Evolutionary conservation across 345 rosid genomes (phyloP).

Genomic region (Clausena lansium): DNA sequence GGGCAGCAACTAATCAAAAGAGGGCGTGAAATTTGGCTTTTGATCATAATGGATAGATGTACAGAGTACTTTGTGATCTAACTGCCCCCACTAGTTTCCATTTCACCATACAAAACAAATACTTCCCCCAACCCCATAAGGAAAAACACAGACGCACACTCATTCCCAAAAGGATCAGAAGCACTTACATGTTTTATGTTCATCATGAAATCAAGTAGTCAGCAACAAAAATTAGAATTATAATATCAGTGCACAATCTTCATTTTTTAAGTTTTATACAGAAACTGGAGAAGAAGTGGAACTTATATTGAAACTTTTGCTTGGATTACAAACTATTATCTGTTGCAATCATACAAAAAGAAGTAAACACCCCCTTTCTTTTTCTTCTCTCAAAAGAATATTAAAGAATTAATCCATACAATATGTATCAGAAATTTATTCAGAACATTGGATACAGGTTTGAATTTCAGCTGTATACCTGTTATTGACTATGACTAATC

Average conservation of each 20-base stretch:
- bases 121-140: too few relatives aligned
- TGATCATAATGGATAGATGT: background rate
- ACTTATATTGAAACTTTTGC: background rate
- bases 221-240: background rate
- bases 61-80: background rate
- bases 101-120: background rate
- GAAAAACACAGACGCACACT: background rate
- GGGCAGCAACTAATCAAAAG: background rate
- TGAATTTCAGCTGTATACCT: conserved; percentile 21
- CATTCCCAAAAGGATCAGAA: background rate
- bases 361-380: background rate
- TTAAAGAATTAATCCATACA: conserved; percentile 24
- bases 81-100: background rate
- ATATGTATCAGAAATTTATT: background rate
- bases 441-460: conserved; percentile 4
- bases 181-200: background rate
- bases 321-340: background rate
- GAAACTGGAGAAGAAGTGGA: background rate
- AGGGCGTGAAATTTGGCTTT: background rate
- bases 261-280: background rate
- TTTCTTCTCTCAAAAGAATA: background rate
- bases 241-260: background rate
- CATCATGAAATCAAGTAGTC: background rate
- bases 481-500: conserved; percentile 3
- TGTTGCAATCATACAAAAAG: background rate